A percentile compares a stretch with the other conserved stretches of the same genome.
Conservation (phyloP, 2,329 filamentous ascomycete genomes). For the Elsinoe batatas region DNA sequence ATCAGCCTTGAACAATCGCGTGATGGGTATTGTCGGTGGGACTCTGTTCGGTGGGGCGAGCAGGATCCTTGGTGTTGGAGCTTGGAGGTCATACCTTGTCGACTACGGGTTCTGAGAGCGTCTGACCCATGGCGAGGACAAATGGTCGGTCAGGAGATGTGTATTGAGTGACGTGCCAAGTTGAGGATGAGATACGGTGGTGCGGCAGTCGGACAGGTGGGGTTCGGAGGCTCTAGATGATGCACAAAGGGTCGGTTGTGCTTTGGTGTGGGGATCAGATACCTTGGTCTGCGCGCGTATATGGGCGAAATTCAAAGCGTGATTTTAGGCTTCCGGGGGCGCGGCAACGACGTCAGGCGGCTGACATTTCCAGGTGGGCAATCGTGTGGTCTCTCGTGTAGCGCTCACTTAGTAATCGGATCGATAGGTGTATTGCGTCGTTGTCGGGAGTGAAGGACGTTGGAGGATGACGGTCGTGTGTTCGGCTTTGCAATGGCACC, state of each 20-base stretch:
- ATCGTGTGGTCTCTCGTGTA: neutral
- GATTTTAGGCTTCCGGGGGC: slow-evolving; percentile 9
- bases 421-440: neutral
- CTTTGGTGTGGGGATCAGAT: slow-evolving; percentile 5
- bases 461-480: neutral
- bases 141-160: slow-evolving; percentile 1
- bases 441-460: neutral
- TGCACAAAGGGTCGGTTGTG: slow-evolving; percentile 7
- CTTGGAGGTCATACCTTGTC: slow-evolving; percentile 69
- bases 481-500: neutral
- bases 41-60: too few relatives aligned
- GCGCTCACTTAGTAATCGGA: neutral
- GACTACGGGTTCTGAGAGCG: slow-evolving; percentile 95
- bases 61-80: slow-evolving; percentile 7
- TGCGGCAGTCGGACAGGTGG: slow-evolving; percentile 9
- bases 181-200: slow-evolving; percentile 7
- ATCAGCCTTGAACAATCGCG: slow-evolving; percentile 7
- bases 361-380: slow-evolving; percentile 5
- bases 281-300: neutral
- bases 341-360: slow-evolving; percentile 8
- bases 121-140: slow-evolving; percentile 76
- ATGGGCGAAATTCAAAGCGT: slow-evolving; percentile 6
- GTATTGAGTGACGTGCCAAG: neutral
- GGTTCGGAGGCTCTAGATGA: neutral
- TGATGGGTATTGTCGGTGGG: neutral